Percentiles rank a stretch among this genome's conserved stretches.
These are phyloP conservation scores for Salvia splendens DNA, from an alignment of 257 asterid genomes.

Conservation along the genomic window DNA sequence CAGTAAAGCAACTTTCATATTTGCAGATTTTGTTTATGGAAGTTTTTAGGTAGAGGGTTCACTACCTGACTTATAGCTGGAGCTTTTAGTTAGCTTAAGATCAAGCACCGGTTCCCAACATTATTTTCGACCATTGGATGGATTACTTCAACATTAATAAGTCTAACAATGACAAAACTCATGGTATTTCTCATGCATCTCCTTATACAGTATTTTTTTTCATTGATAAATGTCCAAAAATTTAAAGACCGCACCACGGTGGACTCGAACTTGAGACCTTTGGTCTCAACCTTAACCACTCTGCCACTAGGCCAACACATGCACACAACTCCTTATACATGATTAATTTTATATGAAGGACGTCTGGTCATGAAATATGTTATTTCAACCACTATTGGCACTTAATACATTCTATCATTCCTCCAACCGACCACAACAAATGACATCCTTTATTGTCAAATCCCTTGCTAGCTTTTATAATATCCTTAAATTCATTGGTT, in stretches of 20 bases:
- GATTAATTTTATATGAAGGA: not conserved
- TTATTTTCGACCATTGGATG: not conserved
- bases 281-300: too few relatives aligned
- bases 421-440: not conserved
- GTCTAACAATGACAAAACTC: not conserved
- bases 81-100: not conserved
- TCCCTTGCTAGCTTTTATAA: conserved; percentile 22
- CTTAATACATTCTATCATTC: not conserved
- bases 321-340: not conserved
- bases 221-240: too few relatives aligned
- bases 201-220: not conserved
- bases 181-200: conserved; percentile 15
- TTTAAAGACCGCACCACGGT: too few relatives aligned
- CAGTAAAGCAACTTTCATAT: not conserved
- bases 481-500: conserved; percentile 6
- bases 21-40: not conserved
- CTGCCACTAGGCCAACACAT: too few relatives aligned
- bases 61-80: conserved; percentile 11
- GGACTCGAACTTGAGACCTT: too few relatives aligned
- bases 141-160: conserved; percentile 15
- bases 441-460: not conserved
- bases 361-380: conserved; percentile 9
- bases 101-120: not conserved
- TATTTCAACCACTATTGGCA: conserved; percentile 7
- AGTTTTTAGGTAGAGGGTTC: not conserved